Percentiles rank a stretch among this genome's conserved stretches.
Evolutionary conservation across 2,329 filamentous ascomycete species (phyloP).

Genomic region (Stemphylium lycopersici): DNA sequence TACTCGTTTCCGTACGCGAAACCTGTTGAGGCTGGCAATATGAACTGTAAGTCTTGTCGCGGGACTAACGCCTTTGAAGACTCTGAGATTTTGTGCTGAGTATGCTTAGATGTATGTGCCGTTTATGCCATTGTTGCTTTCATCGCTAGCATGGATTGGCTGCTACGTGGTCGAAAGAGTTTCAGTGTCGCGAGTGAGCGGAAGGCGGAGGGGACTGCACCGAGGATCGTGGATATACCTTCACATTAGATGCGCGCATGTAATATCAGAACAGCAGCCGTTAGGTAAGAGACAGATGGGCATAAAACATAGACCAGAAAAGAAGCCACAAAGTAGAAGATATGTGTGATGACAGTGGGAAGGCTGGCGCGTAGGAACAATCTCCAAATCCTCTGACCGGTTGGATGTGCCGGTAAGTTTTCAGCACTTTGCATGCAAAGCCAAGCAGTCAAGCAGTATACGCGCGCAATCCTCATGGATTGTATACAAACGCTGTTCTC

Average conservation of each 20-base stretch:
- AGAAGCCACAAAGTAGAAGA: too few species aligned
- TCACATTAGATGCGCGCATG: not conserved
- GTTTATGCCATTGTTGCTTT: conserved; percentile 33
- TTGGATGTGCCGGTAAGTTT: too few species aligned
- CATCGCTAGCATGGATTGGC: conserved; percentile 40
- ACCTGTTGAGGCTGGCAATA: conserved; percentile 38
- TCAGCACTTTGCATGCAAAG: too few species aligned
- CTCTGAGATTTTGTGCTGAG: conserved; percentile 7
- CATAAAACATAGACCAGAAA: not conserved
- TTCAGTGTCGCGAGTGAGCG: conserved; percentile 39
- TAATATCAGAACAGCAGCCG: not conserved
- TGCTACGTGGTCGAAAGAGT: conserved; percentile 36
- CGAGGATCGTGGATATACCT: conserved; percentile 2
- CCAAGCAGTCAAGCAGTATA: too few species aligned
- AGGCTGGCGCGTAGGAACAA: too few species aligned
- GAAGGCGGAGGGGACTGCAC: conserved; percentile 25
- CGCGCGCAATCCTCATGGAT: too few species aligned
- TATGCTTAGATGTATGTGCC: conserved; percentile 17
- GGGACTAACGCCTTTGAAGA: not conserved
- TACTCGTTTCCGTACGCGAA: conserved; percentile 48
- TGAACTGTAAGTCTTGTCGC: conserved; percentile 31
- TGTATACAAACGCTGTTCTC: too few species aligned
- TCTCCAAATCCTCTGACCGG: too few species aligned
- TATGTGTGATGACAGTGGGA: too few species aligned
- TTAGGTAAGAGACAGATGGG: too few species aligned